Evolutionary conservation across 2,329 filamentous ascomycete genomes (phyloP), one percentile per base, ranked within the genome.

Genomic region (Colletotrichum scovillei): DNA sequence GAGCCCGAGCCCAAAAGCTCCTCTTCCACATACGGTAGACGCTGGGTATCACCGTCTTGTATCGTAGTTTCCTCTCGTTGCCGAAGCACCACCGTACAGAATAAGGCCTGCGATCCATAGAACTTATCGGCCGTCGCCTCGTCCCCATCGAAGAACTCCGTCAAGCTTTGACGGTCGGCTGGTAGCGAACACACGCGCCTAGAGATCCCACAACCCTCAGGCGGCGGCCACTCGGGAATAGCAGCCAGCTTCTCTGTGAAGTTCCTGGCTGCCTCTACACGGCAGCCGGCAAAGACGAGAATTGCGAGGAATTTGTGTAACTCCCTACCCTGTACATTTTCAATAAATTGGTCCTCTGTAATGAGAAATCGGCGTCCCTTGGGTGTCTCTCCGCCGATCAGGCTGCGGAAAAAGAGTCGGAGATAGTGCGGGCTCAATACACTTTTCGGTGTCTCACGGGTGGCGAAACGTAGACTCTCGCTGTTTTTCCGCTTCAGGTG

Each of bases 1-100:
- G 79, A 75, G 0, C 82, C 82, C 16, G 6, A 12, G 12, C 64
- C 55, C 12, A 67, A 14, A 3, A 52, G 35, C 38, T 59, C 24
- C 1, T 67, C 64, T 38, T 59, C 38, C 7, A 67, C 26, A 24
- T 49, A 67, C 11, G 64, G 64, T 11, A 59, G 53, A 7, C 64
- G 26, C 24, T 67, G 64, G 5, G 55, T 58, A 19, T 67, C 53
- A 7, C 24, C 19, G 24, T 67, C 35, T 1, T 35, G 24, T 7
- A 67, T 28, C 9, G 7, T 19, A 5, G 24, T 49, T 8, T 67
- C 55, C n/a, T 67, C 55, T 5, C 64, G 28, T 49, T 67, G 53
- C 7, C 26, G 2, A 6, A 67, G 53, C 16, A 67, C 64, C 8
- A 67, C 53, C 5, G 64, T 67, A 53, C 35, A 58, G n/a, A 67